Evolutionary conservation across 2,329 filamentous ascomycete genomes (phyloP).

Genomic region (Paraphoma chrysanthemicola): DNA sequence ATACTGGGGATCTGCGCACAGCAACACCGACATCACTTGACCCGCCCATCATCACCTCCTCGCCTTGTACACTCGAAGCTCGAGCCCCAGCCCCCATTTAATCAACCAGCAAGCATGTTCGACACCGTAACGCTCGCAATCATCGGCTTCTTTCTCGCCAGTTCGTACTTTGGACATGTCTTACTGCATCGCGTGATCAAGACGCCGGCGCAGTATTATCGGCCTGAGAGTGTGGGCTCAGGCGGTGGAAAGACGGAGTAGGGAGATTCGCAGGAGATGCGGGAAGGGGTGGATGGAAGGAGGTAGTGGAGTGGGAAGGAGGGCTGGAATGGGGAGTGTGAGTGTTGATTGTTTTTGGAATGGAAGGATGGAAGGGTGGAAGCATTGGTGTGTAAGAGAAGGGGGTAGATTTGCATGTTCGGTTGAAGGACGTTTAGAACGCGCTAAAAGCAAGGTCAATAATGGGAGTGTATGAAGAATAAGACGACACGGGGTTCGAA

Average conservation of each 20-base stretch:
- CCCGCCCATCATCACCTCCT: too few relatives aligned
- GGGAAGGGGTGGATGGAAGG: too few relatives aligned
- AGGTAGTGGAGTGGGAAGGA: too few relatives aligned
- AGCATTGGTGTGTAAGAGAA: too few relatives aligned
- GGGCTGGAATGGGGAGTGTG: too few relatives aligned
- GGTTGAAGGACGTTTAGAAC: background rate
- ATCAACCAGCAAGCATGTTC: conserved; percentile 4
- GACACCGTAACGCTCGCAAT: conserved; percentile 11
- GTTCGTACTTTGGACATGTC: conserved; percentile 12
- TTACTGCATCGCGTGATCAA: conserved; percentile 19
- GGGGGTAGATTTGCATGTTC: background rate
- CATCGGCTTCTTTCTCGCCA: conserved; percentile 17
- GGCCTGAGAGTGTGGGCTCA: background rate
- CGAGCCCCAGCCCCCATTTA: too few relatives aligned
- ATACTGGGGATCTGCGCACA: too few relatives aligned
- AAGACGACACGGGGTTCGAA: background rate
- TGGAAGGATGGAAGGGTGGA: too few relatives aligned
- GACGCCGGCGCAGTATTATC: conserved; percentile 17
- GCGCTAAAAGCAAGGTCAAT: too few relatives aligned
- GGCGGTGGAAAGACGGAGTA: background rate
- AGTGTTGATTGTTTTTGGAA: too few relatives aligned
- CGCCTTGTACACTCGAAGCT: too few relatives aligned
- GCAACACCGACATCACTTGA: background rate
- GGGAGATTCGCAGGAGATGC: background rate
- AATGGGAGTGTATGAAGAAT: background rate